phyloP scores from a whole-genome alignment of 1,284 basidiomycete species.

The Ganoderma boninense region DNA sequence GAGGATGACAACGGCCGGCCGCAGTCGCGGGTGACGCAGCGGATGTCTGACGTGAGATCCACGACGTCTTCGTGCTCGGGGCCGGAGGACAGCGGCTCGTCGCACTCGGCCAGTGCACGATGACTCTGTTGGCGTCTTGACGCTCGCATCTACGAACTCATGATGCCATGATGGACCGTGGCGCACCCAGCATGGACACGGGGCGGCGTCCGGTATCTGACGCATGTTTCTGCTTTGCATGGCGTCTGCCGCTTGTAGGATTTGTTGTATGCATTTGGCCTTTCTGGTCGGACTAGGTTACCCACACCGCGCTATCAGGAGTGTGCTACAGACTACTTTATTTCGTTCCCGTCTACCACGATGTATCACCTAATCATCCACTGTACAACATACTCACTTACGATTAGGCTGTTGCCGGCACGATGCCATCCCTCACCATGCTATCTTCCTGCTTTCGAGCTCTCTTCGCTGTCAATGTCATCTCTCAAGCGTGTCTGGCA shows the following conservation, averaged over 20 bases:
- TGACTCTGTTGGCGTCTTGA: slow-evolving; percentile 2
- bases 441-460: slow-evolving; percentile 19
- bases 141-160: slow-evolving; percentile 17
- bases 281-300: slow-evolving; percentile 4
- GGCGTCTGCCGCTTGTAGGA: slow-evolving; percentile 6
- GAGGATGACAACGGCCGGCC: slow-evolving; percentile 27
- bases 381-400: slow-evolving; percentile 26
- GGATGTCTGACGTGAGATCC: slow-evolving; percentile 40
- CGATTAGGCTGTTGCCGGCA: slow-evolving; percentile 8
- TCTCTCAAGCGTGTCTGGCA: not conserved
- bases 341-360: slow-evolving; percentile 23
- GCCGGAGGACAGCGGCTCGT: slow-evolving; percentile 24
- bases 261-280: slow-evolving; percentile 11
- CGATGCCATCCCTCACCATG: slow-evolving; percentile 17
- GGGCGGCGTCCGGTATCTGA: slow-evolving; percentile 3
- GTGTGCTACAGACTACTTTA: slow-evolving; percentile 16
- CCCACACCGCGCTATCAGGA: slow-evolving; percentile 7
- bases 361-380: slow-evolving; percentile 32
- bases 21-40: slow-evolving; percentile 31
- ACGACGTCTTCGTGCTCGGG: slow-evolving; percentile 39
- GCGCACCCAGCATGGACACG: not conserved
- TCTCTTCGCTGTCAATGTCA: slow-evolving; percentile 9
- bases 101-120: slow-evolving; percentile 18
- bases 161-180: slow-evolving; percentile 12
- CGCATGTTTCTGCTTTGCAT: slow-evolving; percentile 3